Evolutionary conservation across 2,329 filamentous ascomycete species (phyloP), one percentile per base, ranked within the genome.

Genomic region (Beauveria sp.): DNA sequence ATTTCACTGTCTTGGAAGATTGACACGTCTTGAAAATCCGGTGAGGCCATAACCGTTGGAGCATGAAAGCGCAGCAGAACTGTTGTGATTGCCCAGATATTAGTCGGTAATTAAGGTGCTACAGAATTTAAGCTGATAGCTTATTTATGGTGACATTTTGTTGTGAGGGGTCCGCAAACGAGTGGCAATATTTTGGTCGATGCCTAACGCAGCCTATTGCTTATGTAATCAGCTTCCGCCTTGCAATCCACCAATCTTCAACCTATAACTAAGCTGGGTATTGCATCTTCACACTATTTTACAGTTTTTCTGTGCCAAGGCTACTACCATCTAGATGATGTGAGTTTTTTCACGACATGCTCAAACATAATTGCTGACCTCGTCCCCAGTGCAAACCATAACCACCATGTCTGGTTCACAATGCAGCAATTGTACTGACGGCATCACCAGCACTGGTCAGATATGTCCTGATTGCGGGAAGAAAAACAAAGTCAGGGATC

Each of bases 11-110:
- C 52, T 38, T 20, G 34, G 34, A 20, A 55, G 40, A 18, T 38
- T 42, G 52, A 55, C 28, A 55, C 52, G 31, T 55, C 52, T 40
- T 55, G 28, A 55, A 55, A 55, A 40, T 42, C 52, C 22, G 52
- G 52, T 42, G 52, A 42, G 40, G 52, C 52, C 52, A 55, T 55
- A 34, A 55, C 31, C 16, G 16, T 12, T 14, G 43, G 8, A 9
- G 43, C 43, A 46, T 22, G 43, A 46, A 46, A 46, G 43, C 43
- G 34, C 34, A 40, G 43, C 43, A 22, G 43, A 46, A 22, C 43
- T 22, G 20, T 46, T 46, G 43, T 22, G 43, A 46, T 46, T 46
- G 18, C 43, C 16, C 18, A 46, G 5, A 46, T 22, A 40, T 46
- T 46, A 46, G 43, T 46, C 43, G 20, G 9, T 22, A 20, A 10